Percentiles rank a stretch among this genome's conserved stretches.
These are phyloP conservation scores for Parmelia sp. DNA, from an alignment of 495 filamentous ascomycete species.

Conservation along the genomic window DNA sequence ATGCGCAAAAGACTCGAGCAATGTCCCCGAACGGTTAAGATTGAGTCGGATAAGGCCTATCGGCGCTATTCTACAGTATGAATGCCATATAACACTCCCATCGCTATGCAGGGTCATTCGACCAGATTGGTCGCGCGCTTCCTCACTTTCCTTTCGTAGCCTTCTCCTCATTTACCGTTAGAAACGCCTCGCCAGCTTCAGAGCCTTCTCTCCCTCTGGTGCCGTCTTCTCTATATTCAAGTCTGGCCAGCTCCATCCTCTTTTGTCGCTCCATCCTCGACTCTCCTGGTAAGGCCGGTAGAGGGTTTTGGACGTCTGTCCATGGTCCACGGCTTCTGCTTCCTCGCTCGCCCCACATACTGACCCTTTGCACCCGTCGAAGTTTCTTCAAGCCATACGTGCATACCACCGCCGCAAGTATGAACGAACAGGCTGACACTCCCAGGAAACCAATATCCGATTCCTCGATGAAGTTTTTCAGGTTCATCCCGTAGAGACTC, in stretches of 20 bases:
- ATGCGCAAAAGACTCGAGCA: neutral
- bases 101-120: neutral
- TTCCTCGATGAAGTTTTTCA: conserved; percentile 98
- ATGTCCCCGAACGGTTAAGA: neutral
- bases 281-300: conserved; percentile 37
- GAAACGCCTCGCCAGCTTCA: neutral
- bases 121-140: neutral
- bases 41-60: neutral
- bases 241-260: neutral
- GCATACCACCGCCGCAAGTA: conserved; percentile 70
- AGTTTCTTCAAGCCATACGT: conserved; percentile 75
- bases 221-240: neutral
- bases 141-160: neutral
- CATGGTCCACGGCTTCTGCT: conserved; percentile 22
- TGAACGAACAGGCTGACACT: conserved; percentile 62
- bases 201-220: neutral
- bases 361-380: conserved; percentile 79
- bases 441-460: conserved; percentile 79
- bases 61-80: neutral
- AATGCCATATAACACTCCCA: neutral
- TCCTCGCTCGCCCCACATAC: conserved; percentile 62
- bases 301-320: conserved; percentile 20
- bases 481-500: conserved; percentile 97
- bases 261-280: conserved; percentile 37
- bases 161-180: neutral